phyloP scores from a whole-genome alignment of 805 yeast species.

The Candida taoyuanica region DNA sequence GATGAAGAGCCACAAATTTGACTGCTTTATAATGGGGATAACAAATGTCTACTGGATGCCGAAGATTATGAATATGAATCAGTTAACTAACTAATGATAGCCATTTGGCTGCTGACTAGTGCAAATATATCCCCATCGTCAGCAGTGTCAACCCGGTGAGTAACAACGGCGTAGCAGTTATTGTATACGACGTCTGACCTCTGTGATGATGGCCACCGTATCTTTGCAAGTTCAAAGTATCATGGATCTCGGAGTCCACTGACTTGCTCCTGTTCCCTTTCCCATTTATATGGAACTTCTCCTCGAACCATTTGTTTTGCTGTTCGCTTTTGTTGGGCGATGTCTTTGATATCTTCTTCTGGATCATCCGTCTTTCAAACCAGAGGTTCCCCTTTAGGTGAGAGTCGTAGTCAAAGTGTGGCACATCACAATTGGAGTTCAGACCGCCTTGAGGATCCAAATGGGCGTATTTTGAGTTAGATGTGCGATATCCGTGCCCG shows the following conservation, averaged over 20 bases:
- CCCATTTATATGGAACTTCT: constrained; percentile 8
- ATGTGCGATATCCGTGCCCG: constrained; percentile 12
- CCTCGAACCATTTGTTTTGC: constrained; percentile 12
- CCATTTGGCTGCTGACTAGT: no score
- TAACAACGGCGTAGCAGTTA: constrained; percentile 10
- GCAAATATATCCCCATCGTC: constrained; percentile 16
- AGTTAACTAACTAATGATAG: no score
- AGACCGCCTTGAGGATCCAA: constrained; percentile 2
- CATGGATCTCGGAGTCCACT: constrained; percentile 21
- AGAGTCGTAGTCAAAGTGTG: constrained; percentile 55
- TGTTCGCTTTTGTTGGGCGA: constrained; percentile 1
- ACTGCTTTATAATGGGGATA: no score
- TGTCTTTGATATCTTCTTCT: constrained; percentile 12
- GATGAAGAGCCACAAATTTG: no score
- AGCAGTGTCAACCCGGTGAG: constrained; percentile 14
- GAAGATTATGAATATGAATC: no score
- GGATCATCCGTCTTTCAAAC: constrained; percentile 33
- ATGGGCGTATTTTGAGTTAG: constrained; percentile 9
- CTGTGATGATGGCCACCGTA: constrained; percentile 20
- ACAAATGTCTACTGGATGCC: no score
- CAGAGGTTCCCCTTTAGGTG: constrained; percentile 49
- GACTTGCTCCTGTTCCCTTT: no score
- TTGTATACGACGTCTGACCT: constrained; percentile 12
- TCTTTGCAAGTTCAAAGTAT: constrained; percentile 22
- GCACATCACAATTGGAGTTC: constrained; percentile 41